Evolutionary conservation across 495 filamentous ascomycete genomes (phyloP).

Genomic region (Aspergillus carlsbadensis): DNA sequence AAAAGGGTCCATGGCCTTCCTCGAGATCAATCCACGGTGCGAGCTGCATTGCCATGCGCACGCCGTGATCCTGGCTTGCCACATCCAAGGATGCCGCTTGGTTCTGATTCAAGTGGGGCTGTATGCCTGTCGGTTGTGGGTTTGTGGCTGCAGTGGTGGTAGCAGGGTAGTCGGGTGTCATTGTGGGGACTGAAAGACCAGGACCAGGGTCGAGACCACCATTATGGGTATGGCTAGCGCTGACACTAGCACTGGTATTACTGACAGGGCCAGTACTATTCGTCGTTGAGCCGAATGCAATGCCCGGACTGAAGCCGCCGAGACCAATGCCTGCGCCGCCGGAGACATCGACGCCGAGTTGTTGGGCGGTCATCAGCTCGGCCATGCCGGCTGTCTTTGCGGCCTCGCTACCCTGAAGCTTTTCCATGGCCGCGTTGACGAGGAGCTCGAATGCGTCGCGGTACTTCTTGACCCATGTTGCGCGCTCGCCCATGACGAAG

Average conservation of each 20-base stretch:
- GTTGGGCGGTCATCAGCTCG: conserved; percentile 43
- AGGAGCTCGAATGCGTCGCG: conserved; percentile 54
- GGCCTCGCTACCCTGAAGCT: conserved; percentile 41
- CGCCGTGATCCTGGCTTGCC: conserved; percentile 32
- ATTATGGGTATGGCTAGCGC: not conserved
- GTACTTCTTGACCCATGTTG: conserved; percentile 53
- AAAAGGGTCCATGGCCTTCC: conserved; percentile 39
- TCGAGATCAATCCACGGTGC: conserved; percentile 48
- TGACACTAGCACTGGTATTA: not conserved
- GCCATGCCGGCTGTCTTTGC: conserved; percentile 41
- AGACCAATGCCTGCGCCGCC: not conserved
- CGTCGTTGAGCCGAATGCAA: not conserved
- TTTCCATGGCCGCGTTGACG: conserved; percentile 55
- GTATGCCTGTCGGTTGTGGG: too few species aligned
- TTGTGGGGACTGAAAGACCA: not conserved
- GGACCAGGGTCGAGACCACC: not conserved
- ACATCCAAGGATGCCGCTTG: conserved; percentile 7
- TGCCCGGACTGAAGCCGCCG: not conserved
- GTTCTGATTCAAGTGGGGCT: not conserved
- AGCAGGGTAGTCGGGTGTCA: not conserved
- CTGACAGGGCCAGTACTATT: too few species aligned
- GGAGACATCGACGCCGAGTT: conserved; percentile 16
- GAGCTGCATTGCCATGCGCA: conserved; percentile 46
- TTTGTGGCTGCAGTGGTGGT: not conserved
- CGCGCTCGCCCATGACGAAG: conserved; percentile 55